Conservation (phyloP, 2,329 filamentous ascomycete species). For the Aotearoamyces nothofagi region DNA sequence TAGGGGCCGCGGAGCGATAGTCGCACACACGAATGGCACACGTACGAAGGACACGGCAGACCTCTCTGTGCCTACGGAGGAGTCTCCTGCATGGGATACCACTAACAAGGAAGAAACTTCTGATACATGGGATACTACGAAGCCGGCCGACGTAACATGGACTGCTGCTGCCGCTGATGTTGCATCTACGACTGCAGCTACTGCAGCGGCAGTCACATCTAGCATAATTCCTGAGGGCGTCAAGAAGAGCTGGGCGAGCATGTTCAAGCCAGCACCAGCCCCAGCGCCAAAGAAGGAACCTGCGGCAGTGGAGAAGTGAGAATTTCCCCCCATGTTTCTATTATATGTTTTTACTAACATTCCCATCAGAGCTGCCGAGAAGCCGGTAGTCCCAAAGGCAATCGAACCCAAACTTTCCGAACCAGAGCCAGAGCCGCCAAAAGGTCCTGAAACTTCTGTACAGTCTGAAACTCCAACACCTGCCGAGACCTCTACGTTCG, state of each 20-base stretch:
- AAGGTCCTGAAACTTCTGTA: too few species aligned
- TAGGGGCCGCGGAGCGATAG: conserved; percentile 46
- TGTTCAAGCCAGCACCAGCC: conserved; percentile 45
- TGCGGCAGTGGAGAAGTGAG: conserved; percentile 21
- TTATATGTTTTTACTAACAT: conserved; percentile 10
- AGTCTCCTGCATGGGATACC: conserved; percentile 48
- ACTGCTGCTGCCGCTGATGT: conserved; percentile 22
- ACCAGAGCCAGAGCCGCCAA: too few species aligned
- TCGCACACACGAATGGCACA: conserved; percentile 44
- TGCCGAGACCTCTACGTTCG: conserved; percentile 26
- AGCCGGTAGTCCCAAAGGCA: conserved; percentile 32
- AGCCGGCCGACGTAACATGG: conserved; percentile 19
- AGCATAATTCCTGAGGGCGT: conserved; percentile 23
- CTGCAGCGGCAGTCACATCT: conserved; percentile 21
- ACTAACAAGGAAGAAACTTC: conserved; percentile 24
- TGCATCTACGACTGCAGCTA: conserved; percentile 22
- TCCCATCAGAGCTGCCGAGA: conserved; percentile 16
- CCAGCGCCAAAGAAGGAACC: conserved; percentile 33
- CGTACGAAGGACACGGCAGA: conserved; percentile 38
- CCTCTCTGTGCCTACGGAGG: conserved; percentile 53
- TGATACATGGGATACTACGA: conserved; percentile 19
- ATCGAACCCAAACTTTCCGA: too few species aligned
- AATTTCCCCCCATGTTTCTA: too few species aligned
- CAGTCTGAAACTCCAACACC: conserved; percentile 8
- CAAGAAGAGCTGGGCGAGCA: conserved; percentile 59